Evolutionary conservation across 768 basidiomycete genomes (phyloP), one percentile per base, ranked within the genome.

Genomic region (Mycena alexandri): DNA sequence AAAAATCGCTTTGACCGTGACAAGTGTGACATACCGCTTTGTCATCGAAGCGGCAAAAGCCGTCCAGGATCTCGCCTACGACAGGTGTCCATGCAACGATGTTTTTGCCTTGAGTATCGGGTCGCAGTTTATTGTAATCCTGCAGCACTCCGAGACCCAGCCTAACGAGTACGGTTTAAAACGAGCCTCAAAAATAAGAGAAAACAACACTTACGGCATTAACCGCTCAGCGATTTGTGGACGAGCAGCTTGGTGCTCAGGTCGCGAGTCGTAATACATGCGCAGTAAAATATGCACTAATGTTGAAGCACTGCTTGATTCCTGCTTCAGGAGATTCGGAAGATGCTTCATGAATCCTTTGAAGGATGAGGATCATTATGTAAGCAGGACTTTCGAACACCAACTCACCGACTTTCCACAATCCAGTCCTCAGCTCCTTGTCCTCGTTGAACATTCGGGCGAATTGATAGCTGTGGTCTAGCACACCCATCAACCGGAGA

Each of bases 21-120:
- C 29, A 21, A n/a, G 29, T 44, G 57, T 57, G 42, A 81, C 96
- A 80, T 75, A 98, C 97, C 42, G 93, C 90, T 75, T 92, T 95
- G 71, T 95, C 91, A 74, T 98, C 96, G 70, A 98, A 94, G 22
- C 87, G 86, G 76, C 90, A 90, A 75, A 95, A 95, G 9, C 98
- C 98, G 64, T 94, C 90, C 11, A 99, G 75, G 53, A 98, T 93
- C 76, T 98, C 96, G 12, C 91, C 91, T n/a, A 98, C 92, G 34
- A 99, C 98, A n/a, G 98, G 98, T 22, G 95, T 97, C 98, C 98
- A 99, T 0, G 98, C 97, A 16, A 90, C 79, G 65, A 99, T 96
- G 76, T 98, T 99, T 80, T 98, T 95, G 57, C 90, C 89, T 79
- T 99, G 97, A 4, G 90, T 95, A 67, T 99, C 97, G 3, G 90